Evolutionary conservation across 148 eudicot species (phyloP).

Genomic region (Rhododendron griersonianum): DNA sequence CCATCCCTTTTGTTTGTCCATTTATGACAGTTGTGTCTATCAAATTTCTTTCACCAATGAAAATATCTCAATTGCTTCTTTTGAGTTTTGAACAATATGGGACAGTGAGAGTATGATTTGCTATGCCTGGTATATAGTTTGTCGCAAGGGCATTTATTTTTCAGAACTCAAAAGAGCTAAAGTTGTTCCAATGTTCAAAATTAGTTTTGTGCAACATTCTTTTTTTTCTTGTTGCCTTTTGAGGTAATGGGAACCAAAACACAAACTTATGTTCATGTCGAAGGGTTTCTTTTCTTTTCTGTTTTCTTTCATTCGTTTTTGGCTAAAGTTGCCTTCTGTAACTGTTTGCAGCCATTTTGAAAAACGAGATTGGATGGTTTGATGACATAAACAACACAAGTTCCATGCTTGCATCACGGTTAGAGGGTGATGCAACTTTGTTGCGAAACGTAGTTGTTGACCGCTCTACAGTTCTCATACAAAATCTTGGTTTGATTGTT

Average conservation of each 20-base stretch:
- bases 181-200: not conserved
- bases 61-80: not conserved
- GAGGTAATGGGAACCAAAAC: not conserved
- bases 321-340: not conserved
- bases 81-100: not conserved
- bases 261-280: not conserved
- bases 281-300: not conserved
- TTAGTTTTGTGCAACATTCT: not conserved
- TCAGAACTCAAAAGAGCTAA: not conserved
- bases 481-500: constrained; percentile 69
- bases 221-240: not conserved
- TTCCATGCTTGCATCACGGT: constrained; percentile 79
- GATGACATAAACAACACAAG: constrained; percentile 80
- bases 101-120: not conserved
- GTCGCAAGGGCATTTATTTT: not conserved
- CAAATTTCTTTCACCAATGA: not conserved
- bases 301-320: not conserved
- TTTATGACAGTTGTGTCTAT: not conserved
- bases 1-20: not conserved
- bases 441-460: constrained; percentile 72
- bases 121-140: not conserved
- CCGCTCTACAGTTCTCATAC: constrained; percentile 70
- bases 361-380: constrained; percentile 96
- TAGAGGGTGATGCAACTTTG: constrained; percentile 88
- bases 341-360: constrained; percentile 76